A percentile compares a stretch with the other conserved stretches of the same genome.
Evolutionary conservation across 305 asterid genomes (phyloP).

Genomic region (Lippia alba): DNA sequence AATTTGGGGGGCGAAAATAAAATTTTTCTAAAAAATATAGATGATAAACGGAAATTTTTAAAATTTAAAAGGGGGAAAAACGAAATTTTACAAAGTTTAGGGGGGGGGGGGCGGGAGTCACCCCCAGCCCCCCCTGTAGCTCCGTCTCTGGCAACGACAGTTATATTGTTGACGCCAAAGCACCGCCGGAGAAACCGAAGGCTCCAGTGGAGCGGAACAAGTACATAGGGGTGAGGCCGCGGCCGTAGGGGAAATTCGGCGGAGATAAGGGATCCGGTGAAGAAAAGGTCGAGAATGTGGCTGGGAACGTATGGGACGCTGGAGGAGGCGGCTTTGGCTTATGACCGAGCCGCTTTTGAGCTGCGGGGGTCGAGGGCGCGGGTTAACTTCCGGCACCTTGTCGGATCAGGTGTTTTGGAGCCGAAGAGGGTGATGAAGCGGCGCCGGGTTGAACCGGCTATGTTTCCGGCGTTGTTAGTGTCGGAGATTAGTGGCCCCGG

Average conservation of each 20-base stretch:
- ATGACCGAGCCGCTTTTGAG: constrained; percentile 6
- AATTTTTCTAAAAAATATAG: too few relatives aligned
- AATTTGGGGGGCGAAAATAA: too few relatives aligned
- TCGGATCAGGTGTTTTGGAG: neutral
- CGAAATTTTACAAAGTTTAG: too few relatives aligned
- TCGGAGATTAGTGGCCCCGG: too few relatives aligned
- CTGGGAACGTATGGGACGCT: neutral
- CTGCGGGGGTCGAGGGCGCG: constrained; percentile 1
- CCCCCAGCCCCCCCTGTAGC: too few relatives aligned
- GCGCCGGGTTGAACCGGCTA: neutral
- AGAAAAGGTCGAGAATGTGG: neutral
- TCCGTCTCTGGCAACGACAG: too few relatives aligned
- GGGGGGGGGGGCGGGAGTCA: too few relatives aligned
- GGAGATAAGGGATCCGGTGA: neutral
- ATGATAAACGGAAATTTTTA: too few relatives aligned
- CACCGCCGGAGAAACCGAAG: neutral
- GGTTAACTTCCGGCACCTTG: neutral
- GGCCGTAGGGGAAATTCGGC: neutral
- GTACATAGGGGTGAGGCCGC: neutral
- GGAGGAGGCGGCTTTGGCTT: constrained; percentile 19
- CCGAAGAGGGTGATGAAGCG: neutral
- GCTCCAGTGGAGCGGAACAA: neutral
- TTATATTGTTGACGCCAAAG: neutral
- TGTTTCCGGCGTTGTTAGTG: too few relatives aligned
- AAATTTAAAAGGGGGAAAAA: too few relatives aligned